These are phyloP conservation scores for Nakazawaea peltata DNA, from an alignment of 805 yeast genomes.

Conservation along the genomic window DNA sequence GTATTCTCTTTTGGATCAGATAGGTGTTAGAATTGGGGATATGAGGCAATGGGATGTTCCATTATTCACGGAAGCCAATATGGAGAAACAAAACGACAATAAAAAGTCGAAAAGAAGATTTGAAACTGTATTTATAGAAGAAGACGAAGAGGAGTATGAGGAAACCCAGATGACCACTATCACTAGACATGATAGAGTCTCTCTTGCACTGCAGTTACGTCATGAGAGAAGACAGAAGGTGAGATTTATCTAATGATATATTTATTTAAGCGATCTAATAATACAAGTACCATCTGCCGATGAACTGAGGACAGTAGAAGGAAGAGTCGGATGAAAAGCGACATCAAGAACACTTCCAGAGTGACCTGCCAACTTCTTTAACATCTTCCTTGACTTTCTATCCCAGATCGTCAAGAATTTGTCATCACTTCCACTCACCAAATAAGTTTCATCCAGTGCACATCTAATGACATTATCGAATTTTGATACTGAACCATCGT, in stretches of 20 bases:
- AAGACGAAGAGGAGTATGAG: no score
- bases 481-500: constrained; percentile 51
- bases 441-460: constrained; percentile 30
- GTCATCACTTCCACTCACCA: constrained; percentile 59
- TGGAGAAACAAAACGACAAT: constrained; percentile 18
- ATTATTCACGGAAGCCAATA: constrained; percentile 23
- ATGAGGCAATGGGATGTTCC: constrained; percentile 28
- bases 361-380: constrained; percentile 51
- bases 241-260: constrained; percentile 4
- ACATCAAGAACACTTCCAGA: constrained; percentile 54
- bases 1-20: constrained; percentile 20
- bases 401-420: constrained; percentile 55
- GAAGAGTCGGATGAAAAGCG: constrained; percentile 36
- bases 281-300: constrained; percentile 52
- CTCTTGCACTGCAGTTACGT: no score
- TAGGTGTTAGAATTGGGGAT: constrained; percentile 9
- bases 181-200: no score
- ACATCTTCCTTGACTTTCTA: constrained; percentile 35
- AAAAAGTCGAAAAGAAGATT: background rate
- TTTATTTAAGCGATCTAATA: constrained; percentile 27
- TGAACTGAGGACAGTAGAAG: constrained; percentile 33
- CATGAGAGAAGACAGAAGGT: no score
- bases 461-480: constrained; percentile 46
- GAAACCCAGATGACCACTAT: no score
- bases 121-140: no score